Base-by-base conservation (phyloP, 495 filamentous ascomycete genomes). In the Xylaria venustula region DNA sequence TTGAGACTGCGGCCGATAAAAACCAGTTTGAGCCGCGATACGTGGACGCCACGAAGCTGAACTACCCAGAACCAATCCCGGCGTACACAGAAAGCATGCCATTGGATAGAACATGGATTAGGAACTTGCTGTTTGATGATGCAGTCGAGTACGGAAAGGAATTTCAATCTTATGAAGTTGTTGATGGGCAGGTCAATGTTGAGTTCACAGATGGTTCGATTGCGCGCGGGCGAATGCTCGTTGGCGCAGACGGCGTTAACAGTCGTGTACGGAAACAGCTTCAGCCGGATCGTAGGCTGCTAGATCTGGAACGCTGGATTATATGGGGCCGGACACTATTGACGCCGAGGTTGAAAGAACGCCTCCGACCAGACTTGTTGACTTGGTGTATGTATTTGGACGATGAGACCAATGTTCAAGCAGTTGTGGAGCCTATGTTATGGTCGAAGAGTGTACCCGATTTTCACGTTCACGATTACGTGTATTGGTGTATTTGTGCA, bases 211-310 rank as follows among this genome's bases (percentile, higher is more conserved):
- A 81, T 57, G 77, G 77, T 15, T 71, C 71, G 15, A 58, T 42
- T 2, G 72, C 64, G 20, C 34, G 69, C 2, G 80, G 78, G 7
- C 57, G 62, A 14, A 46, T 83, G 0, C 64, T 83, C 12, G 70
- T 83, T 14, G 80, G 80, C 17, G 79, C 79, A 23, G 79, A 83
- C 54, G 80, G 80, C 14, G 56, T 74, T 8, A 66, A 68, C 26
- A 81, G 75, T 37, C 48, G 60, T 20, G 69, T 81, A 42, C 72
- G 77, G 17, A 70, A 64, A 59, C 76, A 81, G 58, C 65, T 77
- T 40, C 62, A 81, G 9, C 80, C 81, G 9, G 47, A 73, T 14
- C 76, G 71, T 52, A 61, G 62, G 25, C 59, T 73, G 20, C 50
- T 82, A 12, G 79, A 82, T 54, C 70, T 78, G 2, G 78, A 73